Percentiles rank a stretch among this genome's conserved stretches.
These are phyloP conservation scores for Backusella sp. DNA, from an alignment of 192 early-diverging fungal genomes.

Conservation along the genomic window DNA sequence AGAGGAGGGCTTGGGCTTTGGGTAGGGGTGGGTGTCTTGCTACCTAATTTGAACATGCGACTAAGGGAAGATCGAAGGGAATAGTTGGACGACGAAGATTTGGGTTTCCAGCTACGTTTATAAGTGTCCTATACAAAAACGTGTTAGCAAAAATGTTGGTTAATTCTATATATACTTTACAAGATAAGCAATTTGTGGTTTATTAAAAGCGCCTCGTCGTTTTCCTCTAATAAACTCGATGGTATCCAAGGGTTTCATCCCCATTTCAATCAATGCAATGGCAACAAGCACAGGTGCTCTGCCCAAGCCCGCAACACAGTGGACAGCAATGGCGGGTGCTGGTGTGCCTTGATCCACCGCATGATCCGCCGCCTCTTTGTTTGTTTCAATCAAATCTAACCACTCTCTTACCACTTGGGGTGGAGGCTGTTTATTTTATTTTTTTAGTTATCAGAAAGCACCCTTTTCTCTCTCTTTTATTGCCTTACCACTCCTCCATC, in stretches of 20 bases:
- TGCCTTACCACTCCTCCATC: constrained; percentile 75
- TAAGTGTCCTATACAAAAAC: constrained; percentile 27
- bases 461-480: background rate
- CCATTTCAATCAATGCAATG: constrained; percentile 75
- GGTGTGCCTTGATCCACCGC: constrained; percentile 9
- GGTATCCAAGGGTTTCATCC: constrained; percentile 72
- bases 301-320: constrained; percentile 94
- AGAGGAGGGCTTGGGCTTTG: background rate
- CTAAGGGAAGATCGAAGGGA: constrained; percentile 31
- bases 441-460: background rate
- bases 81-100: constrained; percentile 27
- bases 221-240: constrained; percentile 71
- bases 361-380: constrained; percentile 25
- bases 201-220: constrained; percentile 80
- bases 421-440: constrained; percentile 35
- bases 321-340: constrained; percentile 74
- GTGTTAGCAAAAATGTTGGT: background rate
- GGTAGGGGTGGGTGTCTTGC: constrained; percentile 9
- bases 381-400: constrained; percentile 59
- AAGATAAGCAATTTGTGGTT: constrained; percentile 29
- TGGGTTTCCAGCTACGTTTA: constrained; percentile 30
- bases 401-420: constrained; percentile 50
- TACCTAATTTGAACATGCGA: constrained; percentile 36
- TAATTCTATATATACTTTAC: background rate
- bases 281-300: constrained; percentile 91